Evolutionary conservation across 208 protist species (phyloP).

Genomic region (Borovskyia barvae): DNA sequence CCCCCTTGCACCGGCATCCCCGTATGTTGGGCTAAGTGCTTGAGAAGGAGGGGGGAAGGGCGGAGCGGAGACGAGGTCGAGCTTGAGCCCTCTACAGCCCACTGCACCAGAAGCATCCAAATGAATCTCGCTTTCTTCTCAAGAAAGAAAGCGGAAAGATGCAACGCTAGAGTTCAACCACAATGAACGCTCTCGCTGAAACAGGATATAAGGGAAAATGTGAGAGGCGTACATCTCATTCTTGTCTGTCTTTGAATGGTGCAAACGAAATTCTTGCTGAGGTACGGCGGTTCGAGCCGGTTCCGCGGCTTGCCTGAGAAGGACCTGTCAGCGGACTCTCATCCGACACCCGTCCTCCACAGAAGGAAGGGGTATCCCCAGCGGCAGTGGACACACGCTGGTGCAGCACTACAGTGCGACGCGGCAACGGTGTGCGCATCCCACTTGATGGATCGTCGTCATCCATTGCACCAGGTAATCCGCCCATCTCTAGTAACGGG

Average conservation of each 20-base stretch:
- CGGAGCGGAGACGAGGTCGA: too few relatives aligned
- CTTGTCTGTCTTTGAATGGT: too few relatives aligned
- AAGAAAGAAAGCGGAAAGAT: too few relatives aligned
- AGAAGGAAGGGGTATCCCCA: constrained; percentile 13
- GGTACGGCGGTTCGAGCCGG: constrained; percentile 21
- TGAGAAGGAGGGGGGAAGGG: too few relatives aligned
- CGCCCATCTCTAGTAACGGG: too few relatives aligned
- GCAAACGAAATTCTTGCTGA: constrained; percentile 4
- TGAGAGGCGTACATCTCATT: background rate
- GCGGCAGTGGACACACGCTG: constrained; percentile 21
- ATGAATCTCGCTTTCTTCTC: too few relatives aligned
- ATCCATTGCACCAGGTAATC: background rate
- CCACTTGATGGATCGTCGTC: constrained; percentile 24
- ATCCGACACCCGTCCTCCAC: background rate
- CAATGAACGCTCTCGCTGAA: background rate
- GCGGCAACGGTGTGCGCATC: constrained; percentile 23
- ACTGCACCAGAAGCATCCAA: too few relatives aligned
- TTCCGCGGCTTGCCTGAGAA: constrained; percentile 24
- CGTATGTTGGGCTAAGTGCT: too few relatives aligned
- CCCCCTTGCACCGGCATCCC: too few relatives aligned
- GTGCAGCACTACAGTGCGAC: constrained; percentile 27
- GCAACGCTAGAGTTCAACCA: background rate
- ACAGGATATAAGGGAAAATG: background rate
- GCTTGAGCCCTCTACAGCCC: too few relatives aligned
- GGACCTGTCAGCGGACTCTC: constrained; percentile 20